phyloP scores from a whole-genome alignment of 768 basidiomycete genomes.

The Cystofilobasidium ferigula region DNA sequence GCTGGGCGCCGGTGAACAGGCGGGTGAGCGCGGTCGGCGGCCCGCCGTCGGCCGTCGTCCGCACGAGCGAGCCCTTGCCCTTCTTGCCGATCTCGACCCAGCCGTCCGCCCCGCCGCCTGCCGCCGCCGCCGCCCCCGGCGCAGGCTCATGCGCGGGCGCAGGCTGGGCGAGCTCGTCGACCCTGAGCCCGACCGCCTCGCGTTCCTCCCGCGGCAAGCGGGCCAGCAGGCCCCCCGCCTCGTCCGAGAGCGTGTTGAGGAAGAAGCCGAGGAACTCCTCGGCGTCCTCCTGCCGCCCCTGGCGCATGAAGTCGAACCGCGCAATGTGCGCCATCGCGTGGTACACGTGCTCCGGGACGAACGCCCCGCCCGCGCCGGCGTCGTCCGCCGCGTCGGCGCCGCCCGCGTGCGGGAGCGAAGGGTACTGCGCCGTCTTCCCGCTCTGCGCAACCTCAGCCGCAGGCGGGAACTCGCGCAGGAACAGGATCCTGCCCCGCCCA shows the following conservation, averaged over 20 bases:
- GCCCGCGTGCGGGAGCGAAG: slow-evolving; percentile 22
- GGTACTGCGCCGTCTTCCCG: slow-evolving; percentile 18
- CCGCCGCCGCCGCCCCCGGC: background rate
- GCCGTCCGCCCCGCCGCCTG: slow-evolving; percentile 48
- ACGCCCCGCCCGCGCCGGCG: slow-evolving; percentile 46
- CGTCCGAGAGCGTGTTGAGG: slow-evolving; percentile 86
- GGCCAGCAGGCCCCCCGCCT: slow-evolving; percentile 58
- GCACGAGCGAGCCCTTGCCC: slow-evolving; percentile 53
- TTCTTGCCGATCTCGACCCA: slow-evolving; percentile 91
- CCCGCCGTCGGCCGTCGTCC: slow-evolving; percentile 48
- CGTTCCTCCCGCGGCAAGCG: slow-evolving; percentile 10
- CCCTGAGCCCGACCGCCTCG: slow-evolving; percentile 11
- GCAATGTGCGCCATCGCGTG: slow-evolving; percentile 89
- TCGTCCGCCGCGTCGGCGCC: slow-evolving; percentile 25
- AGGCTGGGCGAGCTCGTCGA: background rate
- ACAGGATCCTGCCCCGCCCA: slow-evolving; percentile 45
- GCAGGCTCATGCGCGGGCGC: too few relatives aligned
- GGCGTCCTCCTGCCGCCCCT: slow-evolving; percentile 93
- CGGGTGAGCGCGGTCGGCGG: slow-evolving; percentile 78
- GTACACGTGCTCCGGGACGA: slow-evolving; percentile 76
- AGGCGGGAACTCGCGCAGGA: slow-evolving; percentile 61
- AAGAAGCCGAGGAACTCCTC: slow-evolving; percentile 99
- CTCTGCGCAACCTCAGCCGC: background rate
- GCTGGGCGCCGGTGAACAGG: slow-evolving; percentile 87
- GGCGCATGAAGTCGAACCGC: slow-evolving; percentile 84